A percentile compares a stretch with the other conserved stretches of the same genome.
phyloP scores from a whole-genome alignment of 805 yeast species.

The Kluyveromyces nonfermentans region DNA sequence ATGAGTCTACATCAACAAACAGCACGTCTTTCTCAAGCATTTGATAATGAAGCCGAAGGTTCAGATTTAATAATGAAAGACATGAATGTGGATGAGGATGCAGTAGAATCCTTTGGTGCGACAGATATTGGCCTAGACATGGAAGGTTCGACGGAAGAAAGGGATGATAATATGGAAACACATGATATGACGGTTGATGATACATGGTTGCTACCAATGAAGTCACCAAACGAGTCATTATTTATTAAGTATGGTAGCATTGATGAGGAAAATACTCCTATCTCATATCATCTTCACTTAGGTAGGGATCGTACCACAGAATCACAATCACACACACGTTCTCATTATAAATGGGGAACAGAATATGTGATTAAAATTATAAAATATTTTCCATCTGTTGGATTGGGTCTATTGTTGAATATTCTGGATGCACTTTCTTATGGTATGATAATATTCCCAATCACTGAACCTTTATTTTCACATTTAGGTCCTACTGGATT shows the following conservation, averaged over 20 bases:
- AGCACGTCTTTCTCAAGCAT: constrained; percentile 25
- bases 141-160: background rate
- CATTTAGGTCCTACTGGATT: constrained; percentile 80
- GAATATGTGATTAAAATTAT: constrained; percentile 4
- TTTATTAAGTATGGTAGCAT: constrained; percentile 1
- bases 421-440: constrained; percentile 89
- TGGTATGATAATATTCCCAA: constrained; percentile 96
- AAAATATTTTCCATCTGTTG: constrained; percentile 58
- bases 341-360: background rate
- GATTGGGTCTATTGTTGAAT: constrained; percentile 75
- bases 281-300: background rate
- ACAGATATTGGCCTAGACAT: background rate
- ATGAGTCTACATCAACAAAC: constrained; percentile 25
- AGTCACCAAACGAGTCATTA: background rate
- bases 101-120: background rate
- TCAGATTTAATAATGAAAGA: background rate
- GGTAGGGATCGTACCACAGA: background rate
- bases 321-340: background rate
- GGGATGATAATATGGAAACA: background rate
- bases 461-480: constrained; percentile 69
- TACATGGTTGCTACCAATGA: background rate
- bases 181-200: background rate
- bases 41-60: constrained; percentile 11
- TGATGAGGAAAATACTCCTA: background rate
- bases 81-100: background rate